Base-by-base conservation (phyloP, 192 early-diverging fungal species). In the Mortierella claussenii region DNA sequence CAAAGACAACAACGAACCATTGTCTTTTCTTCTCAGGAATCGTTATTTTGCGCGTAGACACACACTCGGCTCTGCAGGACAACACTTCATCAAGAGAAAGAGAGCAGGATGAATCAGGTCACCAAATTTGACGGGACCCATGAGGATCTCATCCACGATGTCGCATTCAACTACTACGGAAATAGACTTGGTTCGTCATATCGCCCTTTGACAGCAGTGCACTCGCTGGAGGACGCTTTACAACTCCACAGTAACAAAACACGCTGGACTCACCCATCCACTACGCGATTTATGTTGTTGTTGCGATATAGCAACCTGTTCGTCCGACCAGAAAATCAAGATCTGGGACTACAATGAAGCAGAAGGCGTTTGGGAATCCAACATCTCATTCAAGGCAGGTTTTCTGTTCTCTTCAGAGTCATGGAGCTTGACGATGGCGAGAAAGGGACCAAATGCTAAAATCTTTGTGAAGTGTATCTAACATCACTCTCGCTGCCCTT, bases 141-240 rank as follows among this genome's bases (percentile, higher is more conserved):
- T 81, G 93, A 96, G 45, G 97, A 98, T 83, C 86, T 98, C 56
- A 93, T 98, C 53, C 96, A 97, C 78, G 94, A 95, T 70, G 80
- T 98, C 27, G 82, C 87, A 2, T 97, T 95, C 75, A 92, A 97
- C 81, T 95, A 88, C 78, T 97, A 97, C 81, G 97, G 97, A 24
- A 94, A 91, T 58, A 80, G 96, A 61, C 83, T 97, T 24, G 80
- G 65, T 68, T 36, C n/a, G n/a, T n/a, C n/a, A n/a, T n/a, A n/a
- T n/a, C n/a, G n/a, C n/a, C n/a, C n/a, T n/a, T n/a, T n/a, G n/a
- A n/a, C n/a, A n/a, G n/a, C n/a, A n/a, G n/a, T n/a, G n/a, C n/a
- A n/a, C n/a, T n/a, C n/a, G n/a, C n/a, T n/a, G n/a, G n/a, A n/a
- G n/a, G n/a, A n/a, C n/a, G n/a, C n/a, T n/a, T n/a, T n/a, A n/a